These are phyloP conservation scores for Alternaria novae-zelandiae DNA, from an alignment of 2,329 filamentous ascomycete species.

Conservation along the genomic window DNA sequence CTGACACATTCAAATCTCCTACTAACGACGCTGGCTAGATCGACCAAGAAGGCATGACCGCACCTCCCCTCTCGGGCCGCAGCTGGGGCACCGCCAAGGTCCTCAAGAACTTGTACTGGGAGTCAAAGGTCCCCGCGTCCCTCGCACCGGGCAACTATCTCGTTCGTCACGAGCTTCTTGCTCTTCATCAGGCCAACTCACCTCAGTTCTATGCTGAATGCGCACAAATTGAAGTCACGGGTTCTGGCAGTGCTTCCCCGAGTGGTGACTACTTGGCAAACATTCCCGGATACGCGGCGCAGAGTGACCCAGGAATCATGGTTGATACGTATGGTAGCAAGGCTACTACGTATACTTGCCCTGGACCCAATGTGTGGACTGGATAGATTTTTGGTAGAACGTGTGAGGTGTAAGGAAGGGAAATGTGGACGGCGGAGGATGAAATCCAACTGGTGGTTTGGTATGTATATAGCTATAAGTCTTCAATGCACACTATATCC, in stretches of 20 bases:
- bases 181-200: slow-evolving; percentile 60
- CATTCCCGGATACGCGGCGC: slow-evolving; percentile 52
- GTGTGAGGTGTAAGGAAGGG: neutral
- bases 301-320: slow-evolving; percentile 58
- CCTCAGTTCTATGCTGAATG: slow-evolving; percentile 65
- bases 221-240: slow-evolving; percentile 61
- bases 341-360: slow-evolving; percentile 56
- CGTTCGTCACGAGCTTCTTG: slow-evolving; percentile 63
- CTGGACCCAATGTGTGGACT: slow-evolving; percentile 59
- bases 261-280: slow-evolving; percentile 51
- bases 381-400: slow-evolving; percentile 39
- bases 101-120: slow-evolving; percentile 58
- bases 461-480: neutral
- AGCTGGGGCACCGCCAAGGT: slow-evolving; percentile 60
- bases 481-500: neutral
- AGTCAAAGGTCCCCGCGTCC: slow-evolving; percentile 58
- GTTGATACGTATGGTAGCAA: slow-evolving; percentile 58
- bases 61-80: slow-evolving; percentile 53
- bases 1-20: neutral
- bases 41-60: slow-evolving; percentile 61
- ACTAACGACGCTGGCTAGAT: slow-evolving; percentile 18
- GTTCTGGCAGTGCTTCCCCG: slow-evolving; percentile 55
- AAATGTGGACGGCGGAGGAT: neutral
- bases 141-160: slow-evolving; percentile 46
- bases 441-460: neutral